phyloP scores from a whole-genome alignment of 75 land plant species.

The Cunninghamia lanceolata region DNA sequence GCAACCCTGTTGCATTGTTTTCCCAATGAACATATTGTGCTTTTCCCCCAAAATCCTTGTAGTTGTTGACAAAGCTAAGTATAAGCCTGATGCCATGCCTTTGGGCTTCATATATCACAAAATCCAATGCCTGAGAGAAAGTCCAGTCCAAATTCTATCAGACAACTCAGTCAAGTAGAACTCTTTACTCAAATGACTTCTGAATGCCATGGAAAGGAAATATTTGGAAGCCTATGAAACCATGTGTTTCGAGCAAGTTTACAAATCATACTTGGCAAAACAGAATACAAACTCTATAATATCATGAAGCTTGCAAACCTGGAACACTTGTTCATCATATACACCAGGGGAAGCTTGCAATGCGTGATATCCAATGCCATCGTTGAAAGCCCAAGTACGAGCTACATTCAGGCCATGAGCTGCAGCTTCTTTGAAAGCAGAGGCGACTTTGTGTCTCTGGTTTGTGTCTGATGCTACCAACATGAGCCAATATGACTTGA shows the following conservation, averaged over 20 bases:
- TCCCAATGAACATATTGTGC: conserved; percentile 70
- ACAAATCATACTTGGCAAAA: no score
- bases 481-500: conserved; percentile 87
- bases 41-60: conserved; percentile 60
- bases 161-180: no score
- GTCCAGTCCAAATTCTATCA: no score
- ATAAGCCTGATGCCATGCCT: conserved; percentile 42
- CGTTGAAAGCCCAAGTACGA: conserved; percentile 89
- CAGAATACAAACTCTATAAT: background rate
- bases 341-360: conserved; percentile 63
- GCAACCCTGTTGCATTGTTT: conserved; percentile 18
- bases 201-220: no score
- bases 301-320: conserved; percentile 23
- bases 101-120: conserved; percentile 45
- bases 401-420: conserved; percentile 50
- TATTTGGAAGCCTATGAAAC: no score
- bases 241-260: no score
- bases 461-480: conserved; percentile 45
- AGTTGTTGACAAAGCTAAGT: conserved; percentile 48
- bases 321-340: conserved; percentile 63
- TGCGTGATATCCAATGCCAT: conserved; percentile 46
- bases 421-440: conserved; percentile 44
- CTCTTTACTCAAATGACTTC: no score
- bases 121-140: conserved; percentile 50
- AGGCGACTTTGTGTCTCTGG: conserved; percentile 42